Evolutionary conservation across 257 asterid genomes (phyloP), one percentile per base, ranked within the genome.

Genomic region (Ligustrum vulgare): DNA sequence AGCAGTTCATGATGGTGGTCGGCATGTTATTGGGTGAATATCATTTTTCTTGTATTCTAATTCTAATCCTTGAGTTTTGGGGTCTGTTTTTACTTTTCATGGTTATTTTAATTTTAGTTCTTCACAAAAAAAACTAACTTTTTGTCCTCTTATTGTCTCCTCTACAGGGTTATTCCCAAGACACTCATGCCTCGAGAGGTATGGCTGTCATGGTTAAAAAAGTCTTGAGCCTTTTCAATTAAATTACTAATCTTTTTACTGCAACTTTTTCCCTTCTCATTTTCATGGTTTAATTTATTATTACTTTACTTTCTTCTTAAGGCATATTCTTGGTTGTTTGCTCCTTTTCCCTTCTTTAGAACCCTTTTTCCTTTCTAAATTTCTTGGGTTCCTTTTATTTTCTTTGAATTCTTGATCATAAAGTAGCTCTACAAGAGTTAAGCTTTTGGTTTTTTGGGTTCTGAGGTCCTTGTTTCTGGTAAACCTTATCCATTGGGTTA

Each of bases 171-270:
- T 80, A 94, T 94, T 91, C 98, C 98, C 97, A 94, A 94, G 97
- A 92, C 98, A 22, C 98, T 92, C 88, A 94, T 94, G 98, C 98
- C 98, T 80, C 87, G 87, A 88, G 98, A 92, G 98, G 98, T 94
- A 90, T 84, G 85, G 84, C 85, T 85, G 80, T 71, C 78, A 33
- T 82, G 75, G 72, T 80, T 77, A 65, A 73, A 74, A 79, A 81
- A 65, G 81, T 82, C 63, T 75, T 76, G 16, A 8, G 73, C 83
- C 90, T 80, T 82, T 80, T 79, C 28, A 36, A 68, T 75, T 67
- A 72, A 58, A 69, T 81, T 76, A 85, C 37, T 49, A 70, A 18
- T 70, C 18, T 70, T 7, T 54, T 15, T 41, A 35, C 34, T 58
- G 31, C 39, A 15, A 58, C 69, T 67, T 67, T 67, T 58, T 56